These are phyloP conservation scores for Aspergillus fumigatiaffinis DNA, from an alignment of 2,329 filamentous ascomycete species.

Conservation along the genomic window DNA sequence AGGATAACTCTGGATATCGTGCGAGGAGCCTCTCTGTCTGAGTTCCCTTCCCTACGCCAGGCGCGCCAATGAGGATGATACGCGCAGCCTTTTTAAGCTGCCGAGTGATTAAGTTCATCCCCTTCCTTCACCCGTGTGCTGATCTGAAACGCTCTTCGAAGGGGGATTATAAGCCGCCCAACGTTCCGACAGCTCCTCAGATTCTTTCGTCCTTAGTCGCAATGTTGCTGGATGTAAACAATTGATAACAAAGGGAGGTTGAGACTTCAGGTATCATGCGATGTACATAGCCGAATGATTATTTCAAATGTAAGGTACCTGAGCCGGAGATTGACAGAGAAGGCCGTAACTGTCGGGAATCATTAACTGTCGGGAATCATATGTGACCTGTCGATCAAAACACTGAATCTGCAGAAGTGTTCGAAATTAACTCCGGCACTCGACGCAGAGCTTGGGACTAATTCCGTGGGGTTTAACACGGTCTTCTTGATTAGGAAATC, in stretches of 20 bases:
- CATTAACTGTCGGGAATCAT: background rate
- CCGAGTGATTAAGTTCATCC: conserved; percentile 35
- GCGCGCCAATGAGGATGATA: conserved; percentile 90
- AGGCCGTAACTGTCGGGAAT: background rate
- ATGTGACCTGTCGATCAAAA: background rate
- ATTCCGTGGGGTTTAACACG: conserved; percentile 24
- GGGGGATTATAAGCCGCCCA: background rate
- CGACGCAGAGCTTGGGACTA: conserved; percentile 14
- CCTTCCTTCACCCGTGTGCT: background rate
- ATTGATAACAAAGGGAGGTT: background rate
- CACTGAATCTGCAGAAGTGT: background rate
- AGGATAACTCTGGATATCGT: conserved; percentile 81
- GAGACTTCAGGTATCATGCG: background rate
- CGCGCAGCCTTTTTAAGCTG: conserved; percentile 76
- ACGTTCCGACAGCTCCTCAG: background rate
- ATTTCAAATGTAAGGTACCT: background rate
- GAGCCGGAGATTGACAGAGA: background rate
- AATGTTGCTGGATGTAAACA: background rate
- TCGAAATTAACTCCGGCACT: conserved; percentile 5
- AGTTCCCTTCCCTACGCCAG: conserved; percentile 96
- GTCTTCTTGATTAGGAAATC: conserved; percentile 28
- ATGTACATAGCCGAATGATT: background rate
- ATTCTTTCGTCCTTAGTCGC: background rate
- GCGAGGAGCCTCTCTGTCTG: conserved; percentile 85
- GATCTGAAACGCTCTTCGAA: background rate